Evolutionary conservation across 2,329 filamentous ascomycete genomes (phyloP).

Genomic region (Domatiomyces catenatus): DNA sequence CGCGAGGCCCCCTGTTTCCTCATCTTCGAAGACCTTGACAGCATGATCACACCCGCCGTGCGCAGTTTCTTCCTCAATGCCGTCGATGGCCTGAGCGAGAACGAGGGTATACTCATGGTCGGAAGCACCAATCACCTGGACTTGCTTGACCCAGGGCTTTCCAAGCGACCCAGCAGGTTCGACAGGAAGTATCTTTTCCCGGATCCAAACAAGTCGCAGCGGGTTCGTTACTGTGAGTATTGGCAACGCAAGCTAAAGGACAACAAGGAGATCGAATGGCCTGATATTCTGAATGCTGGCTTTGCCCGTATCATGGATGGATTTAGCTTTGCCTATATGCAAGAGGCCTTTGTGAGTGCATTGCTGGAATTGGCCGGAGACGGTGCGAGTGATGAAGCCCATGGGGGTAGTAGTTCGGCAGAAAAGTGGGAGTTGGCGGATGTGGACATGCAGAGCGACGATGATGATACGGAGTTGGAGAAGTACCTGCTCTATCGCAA

Average conservation of each 20-base stretch:
- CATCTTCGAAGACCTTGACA: slow-evolving; percentile 29
- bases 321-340: slow-evolving; percentile 33
- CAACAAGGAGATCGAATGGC: slow-evolving; percentile 23
- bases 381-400: slow-evolving; percentile 2
- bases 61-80: slow-evolving; percentile 30
- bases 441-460: neutral
- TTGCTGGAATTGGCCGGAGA: slow-evolving; percentile 22
- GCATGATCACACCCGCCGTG: slow-evolving; percentile 22
- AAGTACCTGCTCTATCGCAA: slow-evolving; percentile 27
- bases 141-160: slow-evolving; percentile 26
- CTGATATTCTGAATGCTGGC: slow-evolving; percentile 25
- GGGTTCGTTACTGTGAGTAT: slow-evolving; percentile 29
- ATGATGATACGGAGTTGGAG: slow-evolving; percentile 21
- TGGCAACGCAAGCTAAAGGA: slow-evolving; percentile 24
- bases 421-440: slow-evolving; percentile 1
- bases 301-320: slow-evolving; percentile 29
- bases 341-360: slow-evolving; percentile 29
- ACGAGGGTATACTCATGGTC: slow-evolving; percentile 30
- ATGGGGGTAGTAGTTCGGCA: slow-evolving; percentile 9
- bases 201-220: slow-evolving; percentile 23
- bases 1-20: slow-evolving; percentile 26
- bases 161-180: slow-evolving; percentile 32
- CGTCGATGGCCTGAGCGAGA: slow-evolving; percentile 27
- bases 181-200: slow-evolving; percentile 34
- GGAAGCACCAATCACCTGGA: slow-evolving; percentile 26